Base-by-base conservation (phyloP, 1,284 basidiomycete genomes). In the Cryptococcus jaspeensis region DNA sequence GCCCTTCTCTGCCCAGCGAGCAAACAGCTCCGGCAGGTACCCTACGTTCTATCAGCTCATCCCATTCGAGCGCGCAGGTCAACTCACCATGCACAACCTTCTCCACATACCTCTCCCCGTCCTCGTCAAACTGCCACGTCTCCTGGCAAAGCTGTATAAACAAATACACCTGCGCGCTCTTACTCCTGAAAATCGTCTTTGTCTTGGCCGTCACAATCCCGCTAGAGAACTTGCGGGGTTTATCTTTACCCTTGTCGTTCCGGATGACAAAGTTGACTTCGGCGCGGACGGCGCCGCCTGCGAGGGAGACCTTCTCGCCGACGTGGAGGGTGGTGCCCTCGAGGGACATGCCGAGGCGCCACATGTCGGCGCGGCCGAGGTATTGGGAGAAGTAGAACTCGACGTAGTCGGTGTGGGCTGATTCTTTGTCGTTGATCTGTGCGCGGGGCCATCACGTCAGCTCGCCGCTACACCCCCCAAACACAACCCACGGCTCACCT, bases 131-230 rank as follows among this genome's bases (percentile, higher is more conserved):
- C 65, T 96, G 90, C 92, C 92, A 99, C 60, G 97, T 86, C 74
- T 99, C 96, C 52, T 87, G 84, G 69, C 92, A 94, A 15, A 99
- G 87, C 80, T 98, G 94, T 52, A 99, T 90, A 75, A 97, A 96
- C 52, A 99, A 62, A 65, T 79, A 80, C 20, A 89, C 85, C 74
- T 90, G 93, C 39, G 95, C 92, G 5, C 92, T 96, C 51, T 92
- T 84, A 16, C 91, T 92, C 38, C 95, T 84, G 69, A 89, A 97
- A 50, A 98, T 87, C 18, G 89, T 80, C 77, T 94, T 96, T 13
- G 95, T 97, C 22, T 85, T 82, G 22, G 88, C 77, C 1, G 89
- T 90, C 52, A 98, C 83, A 59, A 87, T 87, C 1, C 87, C 93
- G 32, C 90, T 88, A 11, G 87, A 85, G 12, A 88, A 86, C 85